Evolutionary conservation across 1,284 basidiomycete species (phyloP).

Genomic region (Gomphus bonarii): DNA sequence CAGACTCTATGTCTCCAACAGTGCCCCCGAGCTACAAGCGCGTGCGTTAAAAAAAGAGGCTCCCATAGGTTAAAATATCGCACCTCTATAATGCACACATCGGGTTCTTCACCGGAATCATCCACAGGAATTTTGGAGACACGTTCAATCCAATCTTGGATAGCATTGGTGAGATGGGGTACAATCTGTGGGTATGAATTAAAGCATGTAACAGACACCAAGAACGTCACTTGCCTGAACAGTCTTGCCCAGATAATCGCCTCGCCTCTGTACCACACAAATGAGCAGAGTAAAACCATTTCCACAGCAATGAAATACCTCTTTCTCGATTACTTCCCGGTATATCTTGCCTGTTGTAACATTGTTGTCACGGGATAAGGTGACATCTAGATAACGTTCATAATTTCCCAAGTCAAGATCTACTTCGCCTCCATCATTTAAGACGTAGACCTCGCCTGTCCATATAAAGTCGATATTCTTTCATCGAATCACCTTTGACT

Average conservation of each 20-base stretch:
- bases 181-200: constrained; percentile 61
- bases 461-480: neutral
- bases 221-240: constrained; percentile 56
- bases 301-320: constrained; percentile 44
- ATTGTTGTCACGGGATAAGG: constrained; percentile 91
- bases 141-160: constrained; percentile 98
- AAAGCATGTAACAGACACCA: neutral
- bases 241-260: constrained; percentile 97
- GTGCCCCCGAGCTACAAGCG: constrained; percentile 78
- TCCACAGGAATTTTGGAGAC: constrained; percentile 93
- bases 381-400: constrained; percentile 95
- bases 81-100: constrained; percentile 96
- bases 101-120: constrained; percentile 87
- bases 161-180: constrained; percentile 92
- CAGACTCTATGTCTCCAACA: constrained; percentile 93
- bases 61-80: constrained; percentile 13
- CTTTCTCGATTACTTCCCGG: constrained; percentile 92
- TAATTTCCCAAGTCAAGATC: constrained; percentile 98
- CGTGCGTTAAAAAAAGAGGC: constrained; percentile 3
- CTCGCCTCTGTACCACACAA: constrained; percentile 54
- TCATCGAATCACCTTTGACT: constrained; percentile 3
- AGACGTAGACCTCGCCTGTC: constrained; percentile 92
- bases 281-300: neutral
- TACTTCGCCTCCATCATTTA: constrained; percentile 98
- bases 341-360: constrained; percentile 99